phyloP scores from a whole-genome alignment of 495 filamentous ascomycete species.

The Xylaria telfairii region DNA sequence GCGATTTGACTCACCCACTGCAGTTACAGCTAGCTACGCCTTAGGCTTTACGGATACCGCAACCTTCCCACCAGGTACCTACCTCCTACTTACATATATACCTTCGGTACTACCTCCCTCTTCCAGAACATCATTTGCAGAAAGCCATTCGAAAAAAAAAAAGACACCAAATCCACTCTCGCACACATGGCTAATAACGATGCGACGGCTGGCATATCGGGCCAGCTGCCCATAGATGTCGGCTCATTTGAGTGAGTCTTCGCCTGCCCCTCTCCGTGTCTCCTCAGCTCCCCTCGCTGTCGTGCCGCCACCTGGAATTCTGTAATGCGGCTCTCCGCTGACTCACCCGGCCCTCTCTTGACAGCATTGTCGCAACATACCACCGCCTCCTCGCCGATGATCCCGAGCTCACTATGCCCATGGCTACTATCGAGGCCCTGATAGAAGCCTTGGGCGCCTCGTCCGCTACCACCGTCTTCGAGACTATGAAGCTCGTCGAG shows the following conservation, averaged over 20 bases:
- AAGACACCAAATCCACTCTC: too few relatives aligned
- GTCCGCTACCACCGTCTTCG: slow-evolving; percentile 83
- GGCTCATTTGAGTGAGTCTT: slow-evolving; percentile 40
- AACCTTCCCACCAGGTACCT: background rate
- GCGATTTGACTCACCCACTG: slow-evolving; percentile 28
- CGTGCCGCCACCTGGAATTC: background rate
- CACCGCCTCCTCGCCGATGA: slow-evolving; percentile 62
- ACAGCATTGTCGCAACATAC: slow-evolving; percentile 62
- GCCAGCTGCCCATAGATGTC: slow-evolving; percentile 37
- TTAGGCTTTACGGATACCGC: background rate
- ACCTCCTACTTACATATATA: background rate
- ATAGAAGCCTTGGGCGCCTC: slow-evolving; percentile 80
- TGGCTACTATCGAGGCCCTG: slow-evolving; percentile 93
- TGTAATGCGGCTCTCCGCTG: background rate
- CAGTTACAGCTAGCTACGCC: background rate
- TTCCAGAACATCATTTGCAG: background rate
- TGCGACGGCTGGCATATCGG: slow-evolving; percentile 32
- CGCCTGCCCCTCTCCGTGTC: background rate
- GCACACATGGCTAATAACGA: slow-evolving; percentile 22
- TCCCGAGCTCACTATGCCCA: slow-evolving; percentile 89
- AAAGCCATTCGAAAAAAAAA: too few relatives aligned
- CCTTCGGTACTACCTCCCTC: background rate
- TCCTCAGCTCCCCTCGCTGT: background rate
- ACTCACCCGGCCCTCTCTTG: slow-evolving; percentile 7
- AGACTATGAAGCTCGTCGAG: slow-evolving; percentile 85